Percentiles rank a stretch among this genome's conserved stretches.
These are phyloP conservation scores for Suhomyces kunorum DNA, from an alignment of 1,139 yeast species.

Conservation along the genomic window DNA sequence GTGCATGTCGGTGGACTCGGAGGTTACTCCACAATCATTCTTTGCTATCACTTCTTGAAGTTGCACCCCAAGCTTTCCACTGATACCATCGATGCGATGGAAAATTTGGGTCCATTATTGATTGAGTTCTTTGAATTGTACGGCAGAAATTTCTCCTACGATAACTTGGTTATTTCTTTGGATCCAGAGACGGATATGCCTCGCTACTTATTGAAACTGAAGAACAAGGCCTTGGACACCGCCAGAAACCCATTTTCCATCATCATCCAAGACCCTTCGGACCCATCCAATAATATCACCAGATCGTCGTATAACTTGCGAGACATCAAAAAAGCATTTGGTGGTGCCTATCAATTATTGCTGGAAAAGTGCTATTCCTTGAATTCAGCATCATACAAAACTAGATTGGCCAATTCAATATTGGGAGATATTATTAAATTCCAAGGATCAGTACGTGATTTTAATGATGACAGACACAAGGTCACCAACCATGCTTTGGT, in stretches of 20 bases:
- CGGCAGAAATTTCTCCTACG: constrained; percentile 89
- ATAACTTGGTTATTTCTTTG: constrained; percentile 67
- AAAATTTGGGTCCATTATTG: constrained; percentile 82
- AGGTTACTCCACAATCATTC: constrained; percentile 87
- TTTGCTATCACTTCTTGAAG: constrained; percentile 78
- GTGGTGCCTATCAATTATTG: constrained; percentile 85
- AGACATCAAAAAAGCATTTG: constrained; percentile 82
- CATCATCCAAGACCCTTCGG: constrained; percentile 91
- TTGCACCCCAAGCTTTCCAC: constrained; percentile 80
- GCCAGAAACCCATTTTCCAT: constrained; percentile 61
- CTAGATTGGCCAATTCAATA: constrained; percentile 71
- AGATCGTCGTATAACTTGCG: constrained; percentile 82
- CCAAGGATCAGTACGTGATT: constrained; percentile 75
- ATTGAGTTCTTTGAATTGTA: constrained; percentile 95
- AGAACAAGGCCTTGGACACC: constrained; percentile 56
- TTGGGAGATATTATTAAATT: constrained; percentile 79
- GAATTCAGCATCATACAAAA: constrained; percentile 61
- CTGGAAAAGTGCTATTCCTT: constrained; percentile 67
- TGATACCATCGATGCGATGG: constrained; percentile 62
- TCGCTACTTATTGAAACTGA: constrained; percentile 57
- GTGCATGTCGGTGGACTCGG: constrained; percentile 98
- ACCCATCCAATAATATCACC: constrained; percentile 76
- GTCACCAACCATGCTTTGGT: constrained; percentile 64
- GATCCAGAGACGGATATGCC: constrained; percentile 50
- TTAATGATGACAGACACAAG: constrained; percentile 69